Percentiles rank a stretch among this genome's conserved stretches.
These are phyloP conservation scores for Aquilaria sinensis DNA, from an alignment of 345 rosid species.

Conservation along the genomic window DNA sequence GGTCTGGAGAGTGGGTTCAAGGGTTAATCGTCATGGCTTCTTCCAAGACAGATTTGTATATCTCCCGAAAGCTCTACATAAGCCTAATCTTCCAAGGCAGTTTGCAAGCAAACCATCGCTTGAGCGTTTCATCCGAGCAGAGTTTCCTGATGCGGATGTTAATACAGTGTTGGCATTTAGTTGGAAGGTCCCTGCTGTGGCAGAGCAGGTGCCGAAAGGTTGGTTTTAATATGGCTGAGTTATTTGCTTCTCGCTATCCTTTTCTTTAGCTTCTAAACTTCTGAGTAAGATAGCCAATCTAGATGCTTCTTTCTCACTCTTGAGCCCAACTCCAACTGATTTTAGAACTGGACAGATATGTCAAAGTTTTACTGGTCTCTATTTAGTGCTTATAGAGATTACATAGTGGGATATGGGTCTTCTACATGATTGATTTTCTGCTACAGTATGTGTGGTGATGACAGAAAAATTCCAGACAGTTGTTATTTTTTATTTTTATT, in stretches of 20 bases:
- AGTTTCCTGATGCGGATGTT: slow-evolving; percentile 43
- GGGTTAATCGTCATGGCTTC: slow-evolving; percentile 35
- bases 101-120: slow-evolving; percentile 49
- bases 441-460: no score
- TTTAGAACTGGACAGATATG: no score
- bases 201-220: slow-evolving; percentile 28
- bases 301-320: no score
- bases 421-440: no score
- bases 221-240: slow-evolving; percentile 5
- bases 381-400: no score
- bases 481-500: no score
- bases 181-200: slow-evolving; percentile 61
- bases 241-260: neutral
- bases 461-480: no score
- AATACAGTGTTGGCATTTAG: slow-evolving; percentile 51
- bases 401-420: no score
- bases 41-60: slow-evolving; percentile 46
- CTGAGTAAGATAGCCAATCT: no score
- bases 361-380: no score
- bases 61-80: slow-evolving; percentile 40
- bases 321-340: no score
- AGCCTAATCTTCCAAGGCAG: slow-evolving; percentile 8
- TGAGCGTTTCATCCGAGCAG: slow-evolving; percentile 31
- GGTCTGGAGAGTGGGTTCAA: slow-evolving; percentile 76
- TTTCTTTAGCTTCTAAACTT: neutral